Evolutionary conservation across 371 early-diverging fungal genomes (phyloP).

Genomic region (Globomyces sp.): DNA sequence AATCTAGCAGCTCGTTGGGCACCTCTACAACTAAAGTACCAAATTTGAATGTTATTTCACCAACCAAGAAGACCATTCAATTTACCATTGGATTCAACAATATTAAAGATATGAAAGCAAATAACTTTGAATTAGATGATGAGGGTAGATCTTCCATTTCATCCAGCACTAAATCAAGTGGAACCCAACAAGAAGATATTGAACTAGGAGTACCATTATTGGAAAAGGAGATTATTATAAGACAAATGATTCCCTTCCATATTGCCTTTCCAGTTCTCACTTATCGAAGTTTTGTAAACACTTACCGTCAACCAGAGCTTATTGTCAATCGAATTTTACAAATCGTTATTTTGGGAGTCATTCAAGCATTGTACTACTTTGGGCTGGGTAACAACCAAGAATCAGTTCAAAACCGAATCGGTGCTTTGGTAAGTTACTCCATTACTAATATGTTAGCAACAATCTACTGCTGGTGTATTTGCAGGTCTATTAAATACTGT

Average conservation of each 20-base stretch:
- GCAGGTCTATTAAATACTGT: conserved; percentile 45
- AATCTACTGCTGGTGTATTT: conserved; percentile 34
- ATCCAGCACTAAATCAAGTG: neutral
- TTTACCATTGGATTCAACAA: too few species aligned
- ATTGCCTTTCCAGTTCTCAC: conserved; percentile 28
- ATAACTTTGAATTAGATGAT: too few species aligned
- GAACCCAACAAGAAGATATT: too few species aligned
- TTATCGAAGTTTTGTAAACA: conserved; percentile 30
- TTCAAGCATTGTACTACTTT: conserved; percentile 35
- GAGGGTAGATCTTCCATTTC: too few species aligned
- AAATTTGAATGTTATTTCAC: too few species aligned
- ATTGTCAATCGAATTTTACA: conserved; percentile 33
- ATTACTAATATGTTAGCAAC: conserved; percentile 21
- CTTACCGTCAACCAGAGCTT: conserved; percentile 32
- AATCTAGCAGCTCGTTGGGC: too few species aligned
- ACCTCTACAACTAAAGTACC: too few species aligned
- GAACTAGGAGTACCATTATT: too few species aligned
- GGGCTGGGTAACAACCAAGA: conserved; percentile 27
- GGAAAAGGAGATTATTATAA: neutral
- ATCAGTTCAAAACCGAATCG: conserved; percentile 36
- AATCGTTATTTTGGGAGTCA: conserved; percentile 34
- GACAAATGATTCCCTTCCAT: conserved; percentile 10
- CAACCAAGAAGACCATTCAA: too few species aligned
- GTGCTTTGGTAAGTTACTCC: conserved; percentile 18
- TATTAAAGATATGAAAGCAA: too few species aligned